Base-by-base conservation (phyloP, 495 filamentous ascomycete genomes). In the Oidiodendron maius region DNA sequence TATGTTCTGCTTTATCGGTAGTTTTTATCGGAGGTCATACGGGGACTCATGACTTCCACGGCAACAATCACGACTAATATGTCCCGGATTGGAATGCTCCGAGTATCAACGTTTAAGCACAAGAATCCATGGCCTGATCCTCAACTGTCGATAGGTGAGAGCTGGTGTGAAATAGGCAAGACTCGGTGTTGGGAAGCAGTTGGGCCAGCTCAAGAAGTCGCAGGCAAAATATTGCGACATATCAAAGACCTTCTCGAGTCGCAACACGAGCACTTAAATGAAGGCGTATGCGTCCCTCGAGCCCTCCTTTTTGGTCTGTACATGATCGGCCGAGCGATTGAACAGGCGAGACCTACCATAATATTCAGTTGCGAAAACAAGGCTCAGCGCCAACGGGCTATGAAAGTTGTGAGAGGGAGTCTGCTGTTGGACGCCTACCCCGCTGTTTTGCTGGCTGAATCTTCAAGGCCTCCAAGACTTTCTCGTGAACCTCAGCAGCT, bases 361-460 rank as follows among this genome's bases (percentile, higher is more conserved):
- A 21, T 56, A 2, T 51, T 56, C 23, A 56, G 53, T 35, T 56
- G 43, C 32, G 4, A 40, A 18, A 30, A 22, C 30, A 47, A 48
- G 49, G 15, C 16, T 16, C 21, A n/a, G 15, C 53, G 53, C 9
- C 35, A 42, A 40, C 21, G 37, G 35, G 53, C 53, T 1, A 44
- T 48, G 37, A 26, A 38, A 16, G 11, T 56, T 12, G 38, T 56
- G 3, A 20, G 30, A 2, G 34, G 45, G 44, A 37, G 32, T 13
- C 11, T 21, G 1, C 37, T 56, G 11, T 23, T 56, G 1, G 16
- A 21, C 10, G 9, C 17, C 30, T 40, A 48, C 15, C 48, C 48
- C 13, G 48, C 36, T 3, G 25, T 56, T 28, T n/a, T 22, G 10
- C 26, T 52, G 21, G 53, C 40, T 16, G 49, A 56, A 5, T 52